Percentiles rank a stretch among this genome's conserved stretches.
phyloP scores from a whole-genome alignment of 768 basidiomycete species.

The Sporobolomyces pararoseus region DNA sequence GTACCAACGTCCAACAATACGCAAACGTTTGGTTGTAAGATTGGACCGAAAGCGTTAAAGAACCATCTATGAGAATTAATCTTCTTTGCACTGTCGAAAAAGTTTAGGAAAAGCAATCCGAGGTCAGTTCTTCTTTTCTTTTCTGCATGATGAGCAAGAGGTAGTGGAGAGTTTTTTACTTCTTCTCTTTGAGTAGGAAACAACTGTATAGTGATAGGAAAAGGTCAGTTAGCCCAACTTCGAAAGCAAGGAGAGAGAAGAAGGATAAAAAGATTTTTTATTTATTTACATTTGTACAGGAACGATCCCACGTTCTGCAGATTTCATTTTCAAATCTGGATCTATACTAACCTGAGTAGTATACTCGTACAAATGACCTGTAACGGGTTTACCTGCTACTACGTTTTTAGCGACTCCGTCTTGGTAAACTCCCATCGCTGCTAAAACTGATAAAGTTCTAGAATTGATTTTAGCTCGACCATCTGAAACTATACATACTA shows the following conservation, averaged over 20 bases:
- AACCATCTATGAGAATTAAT: conserved; percentile 72
- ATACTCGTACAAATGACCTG: conserved; percentile 81
- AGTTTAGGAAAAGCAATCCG: too few species aligned
- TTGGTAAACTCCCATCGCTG: conserved; percentile 90
- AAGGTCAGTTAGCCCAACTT: conserved; percentile 9
- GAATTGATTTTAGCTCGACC: conserved; percentile 51
- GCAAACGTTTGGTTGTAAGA: conserved; percentile 56
- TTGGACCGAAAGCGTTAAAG: conserved; percentile 84
- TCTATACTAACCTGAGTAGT: conserved; percentile 87
- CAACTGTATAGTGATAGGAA: conserved; percentile 37
- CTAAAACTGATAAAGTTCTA: conserved; percentile 74
- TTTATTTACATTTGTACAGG: conserved; percentile 81
- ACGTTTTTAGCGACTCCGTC: conserved; percentile 76
- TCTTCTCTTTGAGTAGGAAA: conserved; percentile 72
- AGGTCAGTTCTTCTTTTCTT: too few species aligned
- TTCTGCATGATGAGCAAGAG: too few species aligned
- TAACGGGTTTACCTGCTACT: conserved; percentile 67
- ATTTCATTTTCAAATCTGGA: conserved; percentile 75
- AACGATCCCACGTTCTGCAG: conserved; percentile 70
- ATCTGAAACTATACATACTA: conserved; percentile 52
- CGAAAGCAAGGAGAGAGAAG: background rate
- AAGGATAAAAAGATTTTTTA: conserved; percentile 45
- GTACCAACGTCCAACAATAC: conserved; percentile 92
- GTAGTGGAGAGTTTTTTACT: conserved; percentile 53
- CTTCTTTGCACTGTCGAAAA: conserved; percentile 61